A percentile compares a stretch with the other conserved stretches of the same genome.
These are phyloP conservation scores for Pseudogymnoascus sp. DNA, from an alignment of 2,329 filamentous ascomycete genomes.

Conservation along the genomic window DNA sequence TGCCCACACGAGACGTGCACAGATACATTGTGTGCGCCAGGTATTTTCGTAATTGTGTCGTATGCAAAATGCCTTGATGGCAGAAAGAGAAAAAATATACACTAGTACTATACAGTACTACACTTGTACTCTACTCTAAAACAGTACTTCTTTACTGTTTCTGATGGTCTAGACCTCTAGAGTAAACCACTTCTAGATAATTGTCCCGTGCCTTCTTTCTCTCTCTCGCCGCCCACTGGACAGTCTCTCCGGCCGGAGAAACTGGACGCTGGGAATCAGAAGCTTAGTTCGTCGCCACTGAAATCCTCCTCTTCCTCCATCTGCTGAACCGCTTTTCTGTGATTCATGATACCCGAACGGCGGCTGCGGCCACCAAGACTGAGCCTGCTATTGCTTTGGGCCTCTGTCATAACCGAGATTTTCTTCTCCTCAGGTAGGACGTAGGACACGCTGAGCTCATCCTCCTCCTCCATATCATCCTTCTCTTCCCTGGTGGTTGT, in stretches of 20 bases:
- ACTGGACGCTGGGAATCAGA: not conserved
- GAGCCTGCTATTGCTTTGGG: not conserved
- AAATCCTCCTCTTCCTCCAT: not conserved
- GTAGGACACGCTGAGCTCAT: conserved; percentile 1
- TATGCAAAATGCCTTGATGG: not conserved
- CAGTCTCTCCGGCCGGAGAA: too few relatives aligned
- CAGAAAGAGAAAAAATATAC: not conserved
- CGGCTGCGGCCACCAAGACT: not conserved
- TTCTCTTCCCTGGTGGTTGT: not conserved
- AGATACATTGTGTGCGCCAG: not conserved
- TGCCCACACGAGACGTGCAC: not conserved
- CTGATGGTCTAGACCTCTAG: not conserved
- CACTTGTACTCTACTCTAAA: not conserved
- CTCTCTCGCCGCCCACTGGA: not conserved
- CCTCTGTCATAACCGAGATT: not conserved
- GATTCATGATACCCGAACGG: not conserved
- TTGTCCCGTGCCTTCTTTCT: not conserved
- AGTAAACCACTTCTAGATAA: not conserved
- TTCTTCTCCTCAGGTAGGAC: not conserved
- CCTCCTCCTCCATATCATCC: not conserved
- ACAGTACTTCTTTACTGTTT: not conserved
- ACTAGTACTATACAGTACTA: not conserved
- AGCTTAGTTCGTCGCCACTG: conserved; percentile 1
- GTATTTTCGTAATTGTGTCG: conserved; percentile 6
- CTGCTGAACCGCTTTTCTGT: not conserved